Evolutionary conservation across 73 alveolate species (phyloP), one percentile per base, ranked within the genome.

Genomic region (Loxodes magnus): DNA sequence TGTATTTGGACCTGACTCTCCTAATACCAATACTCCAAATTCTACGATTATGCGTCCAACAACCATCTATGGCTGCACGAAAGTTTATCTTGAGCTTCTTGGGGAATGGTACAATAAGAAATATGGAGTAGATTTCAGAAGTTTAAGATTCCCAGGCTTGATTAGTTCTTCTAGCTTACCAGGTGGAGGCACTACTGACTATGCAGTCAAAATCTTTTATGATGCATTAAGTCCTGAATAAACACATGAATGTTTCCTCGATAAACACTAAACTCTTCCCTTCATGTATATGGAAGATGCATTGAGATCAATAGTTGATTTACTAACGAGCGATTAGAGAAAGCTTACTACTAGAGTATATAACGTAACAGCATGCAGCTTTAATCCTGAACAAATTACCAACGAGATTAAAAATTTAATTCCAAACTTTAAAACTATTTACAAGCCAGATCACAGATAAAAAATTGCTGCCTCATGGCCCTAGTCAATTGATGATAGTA

Each of bases 171-270:
- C 58, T 38, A 65, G 58, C 14, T 64, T 36, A 29, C 72, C 16
- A 16, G 70, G 70, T 51, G 69, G 69, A 24, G 83, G 83, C 2
- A 69, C 83, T 3, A 69, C 83, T 16, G 83, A 69, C 54, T 69
- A 69, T 42, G 70, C 83, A 23, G 56, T 56, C 27, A 75, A 69
- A 39, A 69, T 69, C 36, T 69, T 46, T 63, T 69, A 60, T 28
- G 75, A 59, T 21, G 67, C 71, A 4, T 24, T 69, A n/a, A 62
- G 61, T 35, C 58, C n/a, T n/a, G n/a, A 44, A 25, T 20, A 51
- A 14, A 20, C 24, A 10, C 61, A 61, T 57, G 35, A 33, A 35
- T 61, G 75, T 50, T 69, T 34, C 38, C 41, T 69, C 28, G 50
- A 42, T 4, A 44, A 52, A 5, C 36, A 46, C 55, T 24, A 62